A percentile compares a stretch with the other conserved stretches of the same genome.
phyloP scores from a whole-genome alignment of 768 basidiomycete species.

The Strobilomyces confusus region DNA sequence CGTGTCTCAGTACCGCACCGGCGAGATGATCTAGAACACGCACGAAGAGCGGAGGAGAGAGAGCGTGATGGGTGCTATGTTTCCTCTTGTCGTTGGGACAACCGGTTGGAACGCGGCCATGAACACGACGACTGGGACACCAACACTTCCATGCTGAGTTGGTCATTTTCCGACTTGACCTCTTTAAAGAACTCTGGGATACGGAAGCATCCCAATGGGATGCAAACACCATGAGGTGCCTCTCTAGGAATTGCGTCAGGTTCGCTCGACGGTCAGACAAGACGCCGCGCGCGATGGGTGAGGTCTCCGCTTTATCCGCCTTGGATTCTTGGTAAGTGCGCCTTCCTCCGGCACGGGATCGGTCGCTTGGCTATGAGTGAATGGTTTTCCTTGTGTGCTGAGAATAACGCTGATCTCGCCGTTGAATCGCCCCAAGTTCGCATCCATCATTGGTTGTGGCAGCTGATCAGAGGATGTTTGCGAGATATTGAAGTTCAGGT shows the following conservation, averaged over 20 bases:
- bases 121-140: conserved; percentile 30
- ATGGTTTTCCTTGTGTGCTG: conserved; percentile 16
- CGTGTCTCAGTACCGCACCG: not conserved
- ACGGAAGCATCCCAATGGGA: conserved; percentile 45
- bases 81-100: conserved; percentile 10
- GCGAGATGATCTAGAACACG: conserved; percentile 26
- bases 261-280: not conserved
- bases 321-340: conserved; percentile 24
- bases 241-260: conserved; percentile 24
- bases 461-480: not conserved
- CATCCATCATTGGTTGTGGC: not conserved
- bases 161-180: conserved; percentile 10
- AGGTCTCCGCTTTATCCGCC: conserved; percentile 36
- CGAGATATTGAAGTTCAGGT: conserved; percentile 16
- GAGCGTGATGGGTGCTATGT: conserved; percentile 15
- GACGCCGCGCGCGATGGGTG: conserved; percentile 33
- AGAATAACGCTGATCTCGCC: conserved; percentile 20
- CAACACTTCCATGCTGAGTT: conserved; percentile 16
- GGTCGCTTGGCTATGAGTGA: conserved; percentile 17
- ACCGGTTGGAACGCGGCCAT: conserved; percentile 40
- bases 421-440: conserved; percentile 8
- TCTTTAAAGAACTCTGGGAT: conserved; percentile 23
- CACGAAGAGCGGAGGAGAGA: conserved; percentile 32
- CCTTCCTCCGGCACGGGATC: conserved; percentile 29
- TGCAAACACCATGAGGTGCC: conserved; percentile 35